Evolutionary conservation across 352 stramenopile genomes (phyloP).

Genomic region (Globisporangium mamillatum): DNA sequence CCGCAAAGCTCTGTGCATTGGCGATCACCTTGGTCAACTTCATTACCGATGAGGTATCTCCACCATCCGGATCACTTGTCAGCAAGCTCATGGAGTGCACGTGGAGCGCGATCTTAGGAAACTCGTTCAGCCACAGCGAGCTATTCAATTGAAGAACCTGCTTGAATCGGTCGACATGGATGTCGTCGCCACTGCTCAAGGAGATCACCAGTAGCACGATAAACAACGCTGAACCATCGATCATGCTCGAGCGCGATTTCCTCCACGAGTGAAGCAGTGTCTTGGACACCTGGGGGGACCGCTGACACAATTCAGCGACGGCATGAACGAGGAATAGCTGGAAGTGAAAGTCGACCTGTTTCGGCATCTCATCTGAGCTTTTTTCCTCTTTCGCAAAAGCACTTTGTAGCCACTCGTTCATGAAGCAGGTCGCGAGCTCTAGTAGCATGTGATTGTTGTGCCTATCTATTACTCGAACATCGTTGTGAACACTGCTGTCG

Average conservation of each 20-base stretch:
- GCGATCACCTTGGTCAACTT: conserved; percentile 5
- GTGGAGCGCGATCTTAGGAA: conserved; percentile 17
- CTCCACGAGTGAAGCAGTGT: conserved; percentile 10
- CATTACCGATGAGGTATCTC: not conserved
- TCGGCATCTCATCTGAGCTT: not conserved
- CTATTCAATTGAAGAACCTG: conserved; percentile 16
- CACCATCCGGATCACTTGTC: not conserved
- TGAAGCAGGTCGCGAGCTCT: conserved; percentile 9
- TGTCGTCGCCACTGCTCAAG: not conserved
- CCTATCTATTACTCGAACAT: not conserved
- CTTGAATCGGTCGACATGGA: conserved; percentile 15
- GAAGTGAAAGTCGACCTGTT: conserved; percentile 13
- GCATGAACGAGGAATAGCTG: conserved; percentile 29
- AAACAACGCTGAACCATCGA: conserved; percentile 21
- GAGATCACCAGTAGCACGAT: conserved; percentile 19
- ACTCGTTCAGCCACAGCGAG: conserved; percentile 38
- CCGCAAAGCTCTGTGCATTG: conserved; percentile 12
- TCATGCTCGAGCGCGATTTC: not conserved
- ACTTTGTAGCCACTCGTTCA: conserved; percentile 5
- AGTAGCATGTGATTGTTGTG: not conserved
- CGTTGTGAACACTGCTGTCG: not conserved
- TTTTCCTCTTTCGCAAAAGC: not conserved
- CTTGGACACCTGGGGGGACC: conserved; percentile 5
- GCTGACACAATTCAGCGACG: conserved; percentile 14
- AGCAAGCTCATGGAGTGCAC: conserved; percentile 7